Percentiles rank a stretch among this genome's conserved stretches.
Evolutionary conservation across 805 yeast genomes (phyloP).

Genomic region (Candida broadrunensis): DNA sequence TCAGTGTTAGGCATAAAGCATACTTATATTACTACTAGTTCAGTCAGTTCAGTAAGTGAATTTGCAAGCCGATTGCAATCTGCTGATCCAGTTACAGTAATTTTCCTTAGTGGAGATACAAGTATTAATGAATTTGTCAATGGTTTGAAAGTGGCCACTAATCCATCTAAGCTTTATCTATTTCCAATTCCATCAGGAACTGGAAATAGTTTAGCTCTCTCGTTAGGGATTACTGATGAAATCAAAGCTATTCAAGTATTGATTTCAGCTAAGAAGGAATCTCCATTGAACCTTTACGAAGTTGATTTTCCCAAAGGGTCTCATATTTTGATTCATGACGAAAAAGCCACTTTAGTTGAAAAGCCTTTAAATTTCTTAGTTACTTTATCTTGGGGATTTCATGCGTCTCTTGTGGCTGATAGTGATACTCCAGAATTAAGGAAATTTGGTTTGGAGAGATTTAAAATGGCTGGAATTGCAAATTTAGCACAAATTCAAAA

Average conservation of each 20-base stretch:
- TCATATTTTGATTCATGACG: slow-evolving; percentile 16
- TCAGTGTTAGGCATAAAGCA: slow-evolving; percentile 29
- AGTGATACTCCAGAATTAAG: slow-evolving; percentile 70
- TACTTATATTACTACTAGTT: slow-evolving; percentile 41
- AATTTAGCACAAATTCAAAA: slow-evolving; percentile 49
- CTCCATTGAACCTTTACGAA: slow-evolving; percentile 44
- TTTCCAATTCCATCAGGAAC: slow-evolving; percentile 72
- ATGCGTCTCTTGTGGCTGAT: slow-evolving; percentile 80
- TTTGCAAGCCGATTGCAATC: slow-evolving; percentile 27
- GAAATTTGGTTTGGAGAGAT: slow-evolving; percentile 61
- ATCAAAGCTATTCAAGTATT: slow-evolving; percentile 15
- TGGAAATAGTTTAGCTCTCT: slow-evolving; percentile 76
- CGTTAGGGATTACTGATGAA: slow-evolving; percentile 42
- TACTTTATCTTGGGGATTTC: slow-evolving; percentile 83
- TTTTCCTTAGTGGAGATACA: slow-evolving; percentile 84
- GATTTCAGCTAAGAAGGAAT: slow-evolving; percentile 10
- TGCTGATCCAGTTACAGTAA: slow-evolving; percentile 35
- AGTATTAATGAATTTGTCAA: slow-evolving; percentile 76
- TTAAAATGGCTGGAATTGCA: slow-evolving; percentile 61
- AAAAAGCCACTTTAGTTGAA: slow-evolving; percentile 8
- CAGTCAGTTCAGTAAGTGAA: slow-evolving; percentile 35
- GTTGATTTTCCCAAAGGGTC: slow-evolving; percentile 41
- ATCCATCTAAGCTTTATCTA: slow-evolving; percentile 16
- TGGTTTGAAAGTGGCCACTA: slow-evolving; percentile 16
- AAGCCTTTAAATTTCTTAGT: slow-evolving; percentile 45